These are phyloP conservation scores for Melanomma pulvis-pyrius DNA, from an alignment of 495 filamentous ascomycete species.

Conservation along the genomic window DNA sequence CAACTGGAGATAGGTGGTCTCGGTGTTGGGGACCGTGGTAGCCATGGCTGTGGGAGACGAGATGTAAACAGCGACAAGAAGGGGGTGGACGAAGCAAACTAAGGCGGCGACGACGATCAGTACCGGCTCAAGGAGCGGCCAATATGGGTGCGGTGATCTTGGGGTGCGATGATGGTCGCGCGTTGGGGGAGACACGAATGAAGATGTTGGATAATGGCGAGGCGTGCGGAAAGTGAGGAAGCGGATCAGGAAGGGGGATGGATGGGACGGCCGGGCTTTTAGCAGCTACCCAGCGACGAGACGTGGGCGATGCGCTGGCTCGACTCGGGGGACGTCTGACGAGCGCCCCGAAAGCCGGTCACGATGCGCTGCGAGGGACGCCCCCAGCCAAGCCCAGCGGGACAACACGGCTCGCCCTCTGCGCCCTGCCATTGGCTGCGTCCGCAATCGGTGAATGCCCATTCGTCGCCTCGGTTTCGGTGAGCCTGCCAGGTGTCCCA, in stretches of 20 bases:
- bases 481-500: neutral
- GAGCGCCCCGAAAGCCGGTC: neutral
- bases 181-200: slow-evolving; percentile 29
- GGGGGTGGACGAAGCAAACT: slow-evolving; percentile 7
- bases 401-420: slow-evolving; percentile 8
- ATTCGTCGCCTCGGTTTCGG: slow-evolving; percentile 24
- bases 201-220: slow-evolving; percentile 11
- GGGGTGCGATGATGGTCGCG: slow-evolving; percentile 7
- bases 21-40: slow-evolving; percentile 13
- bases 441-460: neutral
- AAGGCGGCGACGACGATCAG: slow-evolving; percentile 17
- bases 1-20: slow-evolving; percentile 2
- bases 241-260: neutral
- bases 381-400: slow-evolving; percentile 6
- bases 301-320: slow-evolving; percentile 29
- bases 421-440: slow-evolving; percentile 7
- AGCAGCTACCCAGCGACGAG: neutral
- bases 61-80: neutral
- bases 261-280: slow-evolving; percentile 33
- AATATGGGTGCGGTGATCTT: slow-evolving; percentile 3
- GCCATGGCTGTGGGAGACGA: slow-evolving; percentile 15
- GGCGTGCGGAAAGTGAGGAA: slow-evolving; percentile 31
- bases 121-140: neutral
- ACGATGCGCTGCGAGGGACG: neutral
- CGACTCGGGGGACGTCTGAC: slow-evolving; percentile 5